Evolutionary conservation across 2,329 filamentous ascomycete species (phyloP).

Genomic region (Davidsoniella eucalypti): DNA sequence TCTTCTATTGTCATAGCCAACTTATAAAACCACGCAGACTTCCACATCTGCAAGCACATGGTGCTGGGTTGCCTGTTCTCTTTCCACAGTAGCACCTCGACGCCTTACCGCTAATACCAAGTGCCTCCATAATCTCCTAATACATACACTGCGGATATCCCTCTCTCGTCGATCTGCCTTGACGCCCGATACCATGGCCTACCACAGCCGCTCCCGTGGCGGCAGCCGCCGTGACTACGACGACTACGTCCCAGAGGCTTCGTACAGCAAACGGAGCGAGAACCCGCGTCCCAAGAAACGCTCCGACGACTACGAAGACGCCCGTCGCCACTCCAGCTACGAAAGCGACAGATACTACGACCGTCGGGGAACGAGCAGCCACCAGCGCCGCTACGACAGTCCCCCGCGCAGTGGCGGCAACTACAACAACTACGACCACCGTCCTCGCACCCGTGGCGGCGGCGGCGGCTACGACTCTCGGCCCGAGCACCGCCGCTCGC

Average conservation of each 20-base stretch:
- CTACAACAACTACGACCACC: constrained; percentile 2
- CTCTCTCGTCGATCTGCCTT: neutral
- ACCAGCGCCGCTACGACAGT: neutral
- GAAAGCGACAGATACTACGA: constrained; percentile 4
- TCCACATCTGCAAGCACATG: too few species aligned
- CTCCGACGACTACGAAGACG: constrained; percentile 1
- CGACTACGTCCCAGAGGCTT: constrained; percentile 1
- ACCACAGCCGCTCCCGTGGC: constrained; percentile 7
- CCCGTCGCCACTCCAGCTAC: constrained; percentile 1
- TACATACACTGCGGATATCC: neutral
- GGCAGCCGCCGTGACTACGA: constrained; percentile 5
- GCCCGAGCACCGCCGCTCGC: constrained; percentile 6
- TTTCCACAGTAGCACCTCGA: too few species aligned
- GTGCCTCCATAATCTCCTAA: too few species aligned
- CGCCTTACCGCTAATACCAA: too few species aligned
- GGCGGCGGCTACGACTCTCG: constrained; percentile 1
- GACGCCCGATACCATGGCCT: constrained; percentile 1
- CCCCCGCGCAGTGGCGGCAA: neutral
- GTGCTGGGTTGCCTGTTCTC: too few species aligned
- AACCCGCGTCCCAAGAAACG: neutral
- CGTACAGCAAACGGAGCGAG: neutral
- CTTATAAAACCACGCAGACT: too few species aligned
- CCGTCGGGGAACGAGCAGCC: neutral
- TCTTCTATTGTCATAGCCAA: too few species aligned
- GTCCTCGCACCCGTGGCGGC: neutral